A percentile compares a stretch with the other conserved stretches of the same genome.
Evolutionary conservation across 148 eudicot species (phyloP).

Genomic region (Pharnaceum exiguum): DNA sequence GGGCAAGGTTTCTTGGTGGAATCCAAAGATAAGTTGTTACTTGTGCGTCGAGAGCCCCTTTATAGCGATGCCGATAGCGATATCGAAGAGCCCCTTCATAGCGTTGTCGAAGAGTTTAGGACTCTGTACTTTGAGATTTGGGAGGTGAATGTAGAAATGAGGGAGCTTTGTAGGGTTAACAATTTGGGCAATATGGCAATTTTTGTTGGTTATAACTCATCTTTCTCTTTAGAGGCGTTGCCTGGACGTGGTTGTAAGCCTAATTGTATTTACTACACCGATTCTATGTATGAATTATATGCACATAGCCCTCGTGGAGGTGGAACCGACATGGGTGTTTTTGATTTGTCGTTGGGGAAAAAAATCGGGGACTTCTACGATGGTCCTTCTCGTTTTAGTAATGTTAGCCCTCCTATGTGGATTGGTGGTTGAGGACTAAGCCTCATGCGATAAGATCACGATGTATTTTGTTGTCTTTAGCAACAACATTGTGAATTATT

Average conservation of each 20-base stretch:
- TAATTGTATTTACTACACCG: slow-evolving; percentile 13
- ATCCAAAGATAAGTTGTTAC: neutral
- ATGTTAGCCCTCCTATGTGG: too few relatives aligned
- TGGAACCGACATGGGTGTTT: neutral
- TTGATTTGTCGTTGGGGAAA: neutral
- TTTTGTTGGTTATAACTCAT: slow-evolving; percentile 7
- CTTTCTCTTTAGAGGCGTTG: slow-evolving; percentile 7
- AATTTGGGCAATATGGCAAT: neutral
- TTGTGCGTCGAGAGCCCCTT: too few relatives aligned
- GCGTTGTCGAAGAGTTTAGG: neutral
- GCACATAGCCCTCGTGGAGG: too few relatives aligned
- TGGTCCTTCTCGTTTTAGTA: neutral
- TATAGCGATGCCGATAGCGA: too few relatives aligned
- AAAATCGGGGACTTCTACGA: neutral
- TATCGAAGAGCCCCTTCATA: neutral
- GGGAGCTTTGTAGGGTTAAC: neutral
- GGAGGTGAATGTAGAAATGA: neutral
- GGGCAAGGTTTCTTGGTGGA: neutral
- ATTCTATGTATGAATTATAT: neutral
- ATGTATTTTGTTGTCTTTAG: too few relatives aligned
- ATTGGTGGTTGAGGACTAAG: too few relatives aligned
- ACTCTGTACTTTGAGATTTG: neutral
- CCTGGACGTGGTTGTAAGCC: neutral
- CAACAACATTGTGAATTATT: too few relatives aligned
- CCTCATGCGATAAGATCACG: too few relatives aligned